A percentile compares a stretch with the other conserved stretches of the same genome.
Evolutionary conservation across 2,329 filamentous ascomycete species (phyloP).

Genomic region (Pezicula rhizophila): DNA sequence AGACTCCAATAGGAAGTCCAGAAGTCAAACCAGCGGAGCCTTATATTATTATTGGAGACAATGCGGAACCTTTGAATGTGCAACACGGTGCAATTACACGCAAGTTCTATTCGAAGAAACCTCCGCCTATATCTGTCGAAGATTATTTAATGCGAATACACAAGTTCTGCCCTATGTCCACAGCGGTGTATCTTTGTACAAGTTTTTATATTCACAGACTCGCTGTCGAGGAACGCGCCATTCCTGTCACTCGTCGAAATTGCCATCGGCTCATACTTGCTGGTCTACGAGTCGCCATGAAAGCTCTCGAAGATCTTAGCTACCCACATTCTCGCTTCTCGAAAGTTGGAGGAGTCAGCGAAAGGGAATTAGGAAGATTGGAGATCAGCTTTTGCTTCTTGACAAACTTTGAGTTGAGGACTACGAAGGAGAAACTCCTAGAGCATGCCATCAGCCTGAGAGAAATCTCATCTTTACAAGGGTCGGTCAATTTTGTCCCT

Average conservation of each 20-base stretch:
- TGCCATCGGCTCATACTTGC: constrained; percentile 82
- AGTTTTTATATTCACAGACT: constrained; percentile 82
- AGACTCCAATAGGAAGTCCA: constrained; percentile 22
- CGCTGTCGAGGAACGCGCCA: constrained; percentile 67
- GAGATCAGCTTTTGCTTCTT: constrained; percentile 89
- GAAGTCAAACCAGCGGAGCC: constrained; percentile 30
- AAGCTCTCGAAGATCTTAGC: constrained; percentile 86
- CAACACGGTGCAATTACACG: constrained; percentile 83
- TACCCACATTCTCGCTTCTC: constrained; percentile 81
- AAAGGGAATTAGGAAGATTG: constrained; percentile 71
- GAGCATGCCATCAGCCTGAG: constrained; percentile 39
- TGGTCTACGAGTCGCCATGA: constrained; percentile 82
- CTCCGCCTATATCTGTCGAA: constrained; percentile 74
- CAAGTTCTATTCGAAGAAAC: constrained; percentile 87
- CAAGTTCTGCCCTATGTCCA: constrained; percentile 87
- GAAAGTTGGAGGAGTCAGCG: constrained; percentile 81
- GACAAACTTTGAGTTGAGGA: constrained; percentile 73
- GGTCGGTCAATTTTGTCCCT: constrained; percentile 25
- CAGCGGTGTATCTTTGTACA: constrained; percentile 85
- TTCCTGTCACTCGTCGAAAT: constrained; percentile 77
- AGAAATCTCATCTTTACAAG: constrained; percentile 27
- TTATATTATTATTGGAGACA: constrained; percentile 58
- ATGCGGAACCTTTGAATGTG: constrained; percentile 65
- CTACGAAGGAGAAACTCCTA: constrained; percentile 50
- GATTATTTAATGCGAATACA: constrained; percentile 86